These are phyloP conservation scores for Eucalyptus marginata DNA, from an alignment of 345 rosid species.

Conservation along the genomic window DNA sequence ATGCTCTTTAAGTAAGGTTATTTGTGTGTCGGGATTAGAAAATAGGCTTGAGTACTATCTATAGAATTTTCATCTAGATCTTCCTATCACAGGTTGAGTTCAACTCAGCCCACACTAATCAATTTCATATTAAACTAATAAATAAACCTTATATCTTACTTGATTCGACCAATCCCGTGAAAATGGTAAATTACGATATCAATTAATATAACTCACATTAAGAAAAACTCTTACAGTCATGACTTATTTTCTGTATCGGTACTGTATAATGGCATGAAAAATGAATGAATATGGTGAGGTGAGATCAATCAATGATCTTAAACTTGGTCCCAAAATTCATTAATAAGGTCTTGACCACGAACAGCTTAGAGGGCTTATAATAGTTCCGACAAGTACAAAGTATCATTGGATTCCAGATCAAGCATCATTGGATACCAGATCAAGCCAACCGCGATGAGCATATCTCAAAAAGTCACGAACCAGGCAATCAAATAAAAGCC, in stretches of 20 bases:
- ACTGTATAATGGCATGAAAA: not conserved
- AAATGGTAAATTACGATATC: no score
- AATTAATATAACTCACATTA: accelerated
- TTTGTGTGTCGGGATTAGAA: accelerated
- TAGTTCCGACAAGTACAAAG: not conserved
- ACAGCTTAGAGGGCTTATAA: not conserved
- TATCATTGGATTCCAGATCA: not conserved
- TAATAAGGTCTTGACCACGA: not conserved
- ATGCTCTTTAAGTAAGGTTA: no score
- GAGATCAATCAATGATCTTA: not conserved
- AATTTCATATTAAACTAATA: no score
- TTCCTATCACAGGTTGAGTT: accelerated
- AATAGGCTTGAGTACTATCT: accelerated
- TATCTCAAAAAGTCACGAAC: not conserved
- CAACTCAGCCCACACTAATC: accelerated
- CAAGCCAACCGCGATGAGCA: not conserved
- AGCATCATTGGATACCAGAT: not conserved
- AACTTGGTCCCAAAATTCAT: not conserved
- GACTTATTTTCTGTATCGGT: accelerated
- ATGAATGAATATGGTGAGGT: not conserved
- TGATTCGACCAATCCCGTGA: accelerated
- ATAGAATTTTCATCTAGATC: accelerated
- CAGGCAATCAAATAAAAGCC: not conserved
- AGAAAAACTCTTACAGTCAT: accelerated
- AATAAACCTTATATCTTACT: no score